Percentiles rank a stretch among this genome's conserved stretches.
Conservation (phyloP, 176 grass and related monocot genomes). For the Eleusine coracana region DNA sequence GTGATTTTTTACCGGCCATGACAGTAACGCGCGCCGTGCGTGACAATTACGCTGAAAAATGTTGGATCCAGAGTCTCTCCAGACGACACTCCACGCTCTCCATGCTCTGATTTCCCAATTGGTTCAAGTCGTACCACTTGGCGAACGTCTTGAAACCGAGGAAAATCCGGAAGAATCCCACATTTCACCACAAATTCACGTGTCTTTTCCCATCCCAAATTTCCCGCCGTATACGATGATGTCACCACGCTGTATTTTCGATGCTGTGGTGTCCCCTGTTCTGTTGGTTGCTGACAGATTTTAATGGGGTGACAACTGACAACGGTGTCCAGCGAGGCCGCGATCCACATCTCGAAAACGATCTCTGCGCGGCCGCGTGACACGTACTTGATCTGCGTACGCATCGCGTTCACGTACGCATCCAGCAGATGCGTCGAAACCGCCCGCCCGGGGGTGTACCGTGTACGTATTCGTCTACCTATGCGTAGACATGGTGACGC, state of each 20-base stretch:
- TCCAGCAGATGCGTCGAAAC: neutral
- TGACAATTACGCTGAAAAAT: too few species aligned
- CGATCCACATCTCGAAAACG: neutral
- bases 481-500: neutral
- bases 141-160: neutral
- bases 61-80: too few species aligned
- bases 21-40: neutral
- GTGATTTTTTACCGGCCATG: constrained; percentile 12
- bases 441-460: neutral
- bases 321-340: constrained; percentile 4
- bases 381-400: neutral
- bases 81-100: too few species aligned
- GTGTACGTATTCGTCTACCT: neutral
- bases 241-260: neutral
- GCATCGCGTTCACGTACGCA: neutral
- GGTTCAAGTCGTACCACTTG: neutral
- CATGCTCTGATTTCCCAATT: neutral
- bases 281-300: neutral
- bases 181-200: neutral
- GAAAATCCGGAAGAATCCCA: neutral
- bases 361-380: neutral
- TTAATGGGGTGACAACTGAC: neutral
- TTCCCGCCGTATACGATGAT: neutral
- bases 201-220: neutral
- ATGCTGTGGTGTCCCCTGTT: neutral